Evolutionary conservation across 169 alveolate species (phyloP).

Genomic region (Plasmodium relictum): DNA sequence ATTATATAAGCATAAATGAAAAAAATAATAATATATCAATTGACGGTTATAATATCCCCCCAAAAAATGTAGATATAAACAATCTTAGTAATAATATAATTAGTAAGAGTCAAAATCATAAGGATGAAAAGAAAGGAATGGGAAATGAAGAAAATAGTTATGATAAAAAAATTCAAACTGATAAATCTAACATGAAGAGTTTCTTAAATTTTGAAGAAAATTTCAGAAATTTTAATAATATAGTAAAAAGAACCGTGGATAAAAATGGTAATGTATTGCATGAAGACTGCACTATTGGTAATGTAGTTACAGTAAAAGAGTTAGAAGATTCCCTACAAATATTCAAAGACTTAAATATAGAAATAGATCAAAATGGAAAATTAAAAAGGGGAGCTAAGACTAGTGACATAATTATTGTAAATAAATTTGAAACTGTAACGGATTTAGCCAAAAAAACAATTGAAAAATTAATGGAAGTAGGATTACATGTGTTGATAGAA

Average conservation of each 20-base stretch:
- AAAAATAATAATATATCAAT: not conserved
- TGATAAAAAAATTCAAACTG: conserved; percentile 27
- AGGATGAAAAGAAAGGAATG: not conserved
- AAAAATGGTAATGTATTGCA: conserved; percentile 73
- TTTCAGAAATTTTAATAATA: conserved; percentile 78
- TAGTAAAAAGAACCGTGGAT: conserved; percentile 77
- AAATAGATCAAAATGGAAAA: conserved; percentile 58
- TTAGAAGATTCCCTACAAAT: conserved; percentile 69
- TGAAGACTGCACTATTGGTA: conserved; percentile 57
- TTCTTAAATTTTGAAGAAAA: conserved; percentile 40
- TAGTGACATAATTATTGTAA: conserved; percentile 35
- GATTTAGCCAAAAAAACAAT: conserved; percentile 20
- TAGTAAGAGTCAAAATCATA: conserved; percentile 9
- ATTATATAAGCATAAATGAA: not conserved
- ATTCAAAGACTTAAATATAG: conserved; percentile 70
- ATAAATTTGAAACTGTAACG: conserved; percentile 22
- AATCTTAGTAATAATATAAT: not conserved
- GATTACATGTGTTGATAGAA: conserved; percentile 23
- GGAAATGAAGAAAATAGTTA: conserved; percentile 3
- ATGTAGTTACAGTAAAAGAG: conserved; percentile 62
- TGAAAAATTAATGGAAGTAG: conserved; percentile 39
- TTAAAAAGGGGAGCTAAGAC: conserved; percentile 57
- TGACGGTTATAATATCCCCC: not conserved
- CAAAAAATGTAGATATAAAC: not conserved
- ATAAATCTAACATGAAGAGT: not conserved